Conservation (phyloP, 345 rosid species). For the Salix exigua region DNA sequence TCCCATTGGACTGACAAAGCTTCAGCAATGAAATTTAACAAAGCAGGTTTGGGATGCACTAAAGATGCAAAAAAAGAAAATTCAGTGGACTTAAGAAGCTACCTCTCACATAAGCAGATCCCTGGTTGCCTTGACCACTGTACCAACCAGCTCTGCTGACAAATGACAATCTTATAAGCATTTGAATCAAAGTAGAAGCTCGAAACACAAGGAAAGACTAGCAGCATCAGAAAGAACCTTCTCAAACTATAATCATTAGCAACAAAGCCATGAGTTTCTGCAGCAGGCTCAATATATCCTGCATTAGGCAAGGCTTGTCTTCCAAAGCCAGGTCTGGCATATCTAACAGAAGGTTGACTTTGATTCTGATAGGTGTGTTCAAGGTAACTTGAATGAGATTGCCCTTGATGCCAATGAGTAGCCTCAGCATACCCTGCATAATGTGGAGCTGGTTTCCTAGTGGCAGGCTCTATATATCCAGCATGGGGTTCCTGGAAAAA, state of each 20-base stretch:
- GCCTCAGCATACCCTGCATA: neutral
- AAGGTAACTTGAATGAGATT: conserved; percentile 1
- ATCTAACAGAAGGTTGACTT: conserved; percentile 5
- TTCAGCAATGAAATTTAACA: neutral
- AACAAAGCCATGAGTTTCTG: neutral
- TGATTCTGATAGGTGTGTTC: neutral
- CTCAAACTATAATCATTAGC: neutral
- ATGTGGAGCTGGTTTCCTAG: neutral
- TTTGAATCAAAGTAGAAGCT: neutral
- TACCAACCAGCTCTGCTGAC: conserved; percentile 13
- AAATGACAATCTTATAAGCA: neutral
- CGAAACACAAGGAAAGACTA: neutral
- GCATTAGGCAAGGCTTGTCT: conserved; percentile 18
- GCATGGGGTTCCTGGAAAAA: conserved; percentile 27
- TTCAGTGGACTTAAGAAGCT: neutral
- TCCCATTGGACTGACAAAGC: no score
- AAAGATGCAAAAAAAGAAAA: neutral
- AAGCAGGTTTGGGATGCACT: neutral
- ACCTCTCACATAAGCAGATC: conserved; percentile 16
- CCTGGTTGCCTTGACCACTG: conserved; percentile 1
- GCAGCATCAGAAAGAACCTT: conserved; percentile 9
- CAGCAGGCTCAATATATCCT: conserved; percentile 14
- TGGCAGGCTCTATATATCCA: conserved; percentile 13
- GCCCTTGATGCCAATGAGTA: conserved; percentile 2
- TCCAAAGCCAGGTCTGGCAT: conserved; percentile 4